Base-by-base conservation (phyloP, 768 basidiomycete genomes). In the Tephrocybe sp. region DNA sequence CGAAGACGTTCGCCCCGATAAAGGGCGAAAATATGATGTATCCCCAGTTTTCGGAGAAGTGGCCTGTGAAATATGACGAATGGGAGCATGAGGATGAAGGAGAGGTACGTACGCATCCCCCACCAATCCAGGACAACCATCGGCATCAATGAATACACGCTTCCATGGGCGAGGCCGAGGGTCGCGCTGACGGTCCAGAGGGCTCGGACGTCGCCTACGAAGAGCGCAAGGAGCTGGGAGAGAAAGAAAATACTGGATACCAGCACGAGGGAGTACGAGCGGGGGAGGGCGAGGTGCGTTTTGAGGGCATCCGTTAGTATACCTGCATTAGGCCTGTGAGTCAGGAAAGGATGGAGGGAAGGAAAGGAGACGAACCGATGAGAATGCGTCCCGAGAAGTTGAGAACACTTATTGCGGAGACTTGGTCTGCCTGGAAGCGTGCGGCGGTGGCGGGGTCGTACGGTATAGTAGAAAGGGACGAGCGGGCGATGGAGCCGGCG, bases 11-110 rank as follows among this genome's bases (percentile, higher is more conserved):
- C 0, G 86, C 87, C 3, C 86, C 89, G 5, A 85, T 15, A 48
- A 92, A 68, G 1, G 93, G 90, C 0, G 88, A 79, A 42, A 90
- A 68, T n/a, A 81, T 80, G 24, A 88, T 73, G 62, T 80, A 90
- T 8, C 91, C 91, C 88, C 86, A 93, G 67, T 94, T 94, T 70
- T 93, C 86, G 1, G 85, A 85, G 58, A 90, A 88, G 63, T 88
- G 86, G 11, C 73, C 84, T 86, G n/a, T 6, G 12, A 30, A 6
- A 12, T 30, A 12, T 36, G 7, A 33, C 25, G 40, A 21, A 18
- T 39, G 40, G 21, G 12, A 52, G 32, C 3, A 9, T 9, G 9
- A 11, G 4, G 6, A 15, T 15, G 8, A 15, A 36, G 34, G 5
- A 36, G 2, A 82, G 87, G 62, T 59, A 90, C 89, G 73, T 60